Evolutionary conservation across 202 grass and related monocot species (phyloP), one percentile per base, ranked within the genome.

Genomic region (Schoenoplectus triqueter): DNA sequence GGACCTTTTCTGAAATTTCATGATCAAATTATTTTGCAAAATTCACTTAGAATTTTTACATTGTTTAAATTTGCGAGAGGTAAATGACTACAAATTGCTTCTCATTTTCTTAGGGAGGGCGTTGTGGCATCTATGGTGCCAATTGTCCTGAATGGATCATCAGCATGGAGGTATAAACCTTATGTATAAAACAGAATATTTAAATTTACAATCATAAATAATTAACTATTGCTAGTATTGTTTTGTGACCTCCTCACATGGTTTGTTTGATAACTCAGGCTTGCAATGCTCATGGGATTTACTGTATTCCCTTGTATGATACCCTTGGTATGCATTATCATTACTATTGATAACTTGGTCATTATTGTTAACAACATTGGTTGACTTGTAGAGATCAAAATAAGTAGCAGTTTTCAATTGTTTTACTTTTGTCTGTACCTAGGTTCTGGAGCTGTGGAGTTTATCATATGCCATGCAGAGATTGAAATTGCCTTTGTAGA

Each of bases 121-220:
- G 90, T 41, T 94, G 92, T 52, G 95, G 95, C 74, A 97, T 97
- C 83, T 97, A 93, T 85, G 95, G 95, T 84, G 89, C 88, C 80
- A 97, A 97, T 88, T 94, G 88, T 83, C 86, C 95, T 22, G 92
- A 97, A 81, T 97, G 95, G 95, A 70, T 97, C 82, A 94, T 94
- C 39, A 93, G 92, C 56, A 94, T 94, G 92, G 90, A 97, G 95
- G 95, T 94, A 89, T 55, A 14, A 57, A 72, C 69, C 9, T 75
- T 75, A 19, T 54, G 3, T 54, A 19, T 75, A 75, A 55, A 86
- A 77, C 66, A 49, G 10, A 7, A 48, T 85, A 4, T 48, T 17
- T 69, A 78, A 46, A n/a, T 83, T 68, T 82, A 51, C 10, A 67
- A 41, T 66, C 13, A 9, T 66, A 3, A 72, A 56, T 14, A 42